phyloP scores from a whole-genome alignment of 495 filamentous ascomycete genomes.

The Cercophora sp. region DNA sequence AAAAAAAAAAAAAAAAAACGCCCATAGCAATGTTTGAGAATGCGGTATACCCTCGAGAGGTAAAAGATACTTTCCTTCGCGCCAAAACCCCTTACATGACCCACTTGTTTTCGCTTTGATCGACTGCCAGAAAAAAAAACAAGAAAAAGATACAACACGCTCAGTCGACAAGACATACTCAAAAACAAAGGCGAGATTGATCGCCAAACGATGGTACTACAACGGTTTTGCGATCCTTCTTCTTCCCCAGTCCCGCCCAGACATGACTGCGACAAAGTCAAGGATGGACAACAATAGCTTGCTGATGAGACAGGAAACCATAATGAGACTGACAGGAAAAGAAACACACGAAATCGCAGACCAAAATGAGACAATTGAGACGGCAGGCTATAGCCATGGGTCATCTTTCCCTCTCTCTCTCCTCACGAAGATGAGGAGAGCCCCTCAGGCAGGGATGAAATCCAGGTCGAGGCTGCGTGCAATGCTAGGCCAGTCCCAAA shows the following conservation, averaged over 20 bases:
- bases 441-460: conserved; percentile 59
- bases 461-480: conserved; percentile 73
- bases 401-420: too few relatives aligned
- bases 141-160: background rate
- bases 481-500: conserved; percentile 89
- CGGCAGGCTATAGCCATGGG: background rate
- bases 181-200: background rate
- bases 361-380: background rate
- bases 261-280: background rate
- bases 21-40: too few relatives aligned
- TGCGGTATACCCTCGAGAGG: background rate
- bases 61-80: background rate
- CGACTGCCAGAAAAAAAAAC: background rate
- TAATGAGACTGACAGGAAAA: background rate
- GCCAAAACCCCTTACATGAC: background rate
- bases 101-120: background rate
- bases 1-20: too few relatives aligned
- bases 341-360: background rate
- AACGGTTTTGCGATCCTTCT: conserved; percentile 8
- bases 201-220: conserved; percentile 7
- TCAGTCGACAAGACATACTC: background rate
- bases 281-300: background rate
- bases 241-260: background rate
- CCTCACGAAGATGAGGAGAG: too few relatives aligned
- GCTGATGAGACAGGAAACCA: background rate